Base-by-base conservation (phyloP, 345 rosid species). In the Melaleuca alternifolia region DNA sequence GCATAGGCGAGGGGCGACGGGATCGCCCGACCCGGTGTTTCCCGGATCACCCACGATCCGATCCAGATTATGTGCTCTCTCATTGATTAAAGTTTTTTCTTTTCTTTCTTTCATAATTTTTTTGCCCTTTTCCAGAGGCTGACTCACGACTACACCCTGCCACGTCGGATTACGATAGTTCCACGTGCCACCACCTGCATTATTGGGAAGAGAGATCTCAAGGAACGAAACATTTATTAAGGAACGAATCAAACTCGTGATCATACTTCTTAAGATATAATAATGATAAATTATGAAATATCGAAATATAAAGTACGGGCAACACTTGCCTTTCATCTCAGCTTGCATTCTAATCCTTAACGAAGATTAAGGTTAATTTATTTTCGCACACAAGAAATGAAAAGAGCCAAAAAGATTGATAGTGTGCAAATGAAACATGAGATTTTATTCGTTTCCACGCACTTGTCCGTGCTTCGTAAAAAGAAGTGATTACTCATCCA, bases 181-280 rank as follows among this genome's bases (percentile, higher is more conserved):
- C 5, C 8, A 0, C 20, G 1, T 5, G 15, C 26, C 62, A 1
- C 62, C 62, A 0, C 62, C 13, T 5, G 3, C 15, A 5, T 57
- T 5, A 57, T 16, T 7, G 10, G 15, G 23, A 8, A 1, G 37
- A 30, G 5, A 37, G 11, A 30, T 30, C 4, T 65, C 16, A 30
- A 4, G 21, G 2, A 65, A 9, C 18, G 2, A 30, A 16, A 4
- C 16, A 30, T 33, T 9, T 9, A 62, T 62, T 0, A 0, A 33
- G 4, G 33, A 5, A 18, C 3, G 4, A 16, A 10, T 2, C 1
- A 0, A 65, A 65, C 5, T 65, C 1, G 2, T 33, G 6, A 16
- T 33, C 12, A 65, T 5, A 2, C 6, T 15, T 33, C 1, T 65
- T 65, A 5, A 7, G 21, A 62, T 30, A 9, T 30, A 15, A 62